phyloP scores from a whole-genome alignment of 129 eudicot species.

The Flaveria sonorensis region DNA sequence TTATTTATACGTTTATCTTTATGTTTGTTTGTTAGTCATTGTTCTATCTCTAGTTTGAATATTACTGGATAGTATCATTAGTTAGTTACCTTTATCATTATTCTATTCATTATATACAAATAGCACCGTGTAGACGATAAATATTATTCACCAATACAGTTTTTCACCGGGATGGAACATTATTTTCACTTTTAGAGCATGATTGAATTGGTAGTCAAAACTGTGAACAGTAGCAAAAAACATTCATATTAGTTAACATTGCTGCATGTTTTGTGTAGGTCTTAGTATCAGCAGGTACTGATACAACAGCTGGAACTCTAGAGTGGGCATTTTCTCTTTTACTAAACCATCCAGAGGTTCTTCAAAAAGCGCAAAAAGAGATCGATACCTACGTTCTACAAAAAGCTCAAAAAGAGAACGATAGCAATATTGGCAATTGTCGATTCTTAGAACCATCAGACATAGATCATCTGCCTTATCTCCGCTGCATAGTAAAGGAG shows the following conservation, averaged over 20 bases:
- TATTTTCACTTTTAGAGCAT: neutral
- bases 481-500: constrained; percentile 42
- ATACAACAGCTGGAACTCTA: constrained; percentile 25
- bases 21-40: no score
- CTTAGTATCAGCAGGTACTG: constrained; percentile 33
- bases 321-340: constrained; percentile 41
- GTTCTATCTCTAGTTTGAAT: no score
- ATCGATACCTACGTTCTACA: constrained; percentile 23
- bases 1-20: no score
- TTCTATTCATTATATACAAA: no score
- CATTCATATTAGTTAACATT: neutral
- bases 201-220: neutral
- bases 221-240: no score
- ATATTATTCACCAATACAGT: no score
- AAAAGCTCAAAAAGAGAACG: constrained; percentile 36
- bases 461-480: constrained; percentile 34
- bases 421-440: constrained; percentile 11
- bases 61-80: no score
- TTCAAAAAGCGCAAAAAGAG: constrained; percentile 36
- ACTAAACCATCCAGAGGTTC: constrained; percentile 35
- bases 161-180: no score
- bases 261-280: constrained; percentile 19
- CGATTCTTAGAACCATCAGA: constrained; percentile 33
- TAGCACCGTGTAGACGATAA: no score
- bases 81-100: no score